Evolutionary conservation across 2,329 filamentous ascomycete genomes (phyloP).

Genomic region (Claviceps sp.): DNA sequence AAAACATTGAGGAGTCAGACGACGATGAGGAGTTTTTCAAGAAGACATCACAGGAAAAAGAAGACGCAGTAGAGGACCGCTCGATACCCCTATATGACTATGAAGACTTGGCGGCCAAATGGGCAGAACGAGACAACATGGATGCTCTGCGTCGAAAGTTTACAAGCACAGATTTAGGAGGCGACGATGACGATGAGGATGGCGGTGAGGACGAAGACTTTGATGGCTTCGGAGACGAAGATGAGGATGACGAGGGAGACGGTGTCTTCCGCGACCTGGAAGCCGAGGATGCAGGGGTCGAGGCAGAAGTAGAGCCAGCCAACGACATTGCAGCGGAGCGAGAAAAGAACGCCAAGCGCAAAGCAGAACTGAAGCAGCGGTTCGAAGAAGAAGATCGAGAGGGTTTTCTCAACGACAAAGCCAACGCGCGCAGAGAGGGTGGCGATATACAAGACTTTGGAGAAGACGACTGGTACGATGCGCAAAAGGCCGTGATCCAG

Average conservation of each 20-base stretch:
- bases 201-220: constrained; percentile 38
- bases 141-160: constrained; percentile 65
- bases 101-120: constrained; percentile 68
- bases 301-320: constrained; percentile 25
- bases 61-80: constrained; percentile 67
- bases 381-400: constrained; percentile 99
- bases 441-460: constrained; percentile 69
- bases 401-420: constrained; percentile 83
- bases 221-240: constrained; percentile 37
- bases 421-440: constrained; percentile 57
- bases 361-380: constrained; percentile 85
- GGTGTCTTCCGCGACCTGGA: constrained; percentile 80
- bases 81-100: constrained; percentile 71
- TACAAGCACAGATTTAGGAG: constrained; percentile 48
- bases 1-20: constrained; percentile 37
- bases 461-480: constrained; percentile 97
- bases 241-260: constrained; percentile 60
- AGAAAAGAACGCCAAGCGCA: constrained; percentile 76
- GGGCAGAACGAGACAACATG: constrained; percentile 67
- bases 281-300: constrained; percentile 24
- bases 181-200: constrained; percentile 25
- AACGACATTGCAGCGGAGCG: constrained; percentile 72
- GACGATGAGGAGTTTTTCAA: constrained; percentile 54
- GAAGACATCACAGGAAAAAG: constrained; percentile 48
- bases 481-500: constrained; percentile 86